phyloP scores from a whole-genome alignment of 2,329 filamentous ascomycete species.

The Aspergillus tubingensis region DNA sequence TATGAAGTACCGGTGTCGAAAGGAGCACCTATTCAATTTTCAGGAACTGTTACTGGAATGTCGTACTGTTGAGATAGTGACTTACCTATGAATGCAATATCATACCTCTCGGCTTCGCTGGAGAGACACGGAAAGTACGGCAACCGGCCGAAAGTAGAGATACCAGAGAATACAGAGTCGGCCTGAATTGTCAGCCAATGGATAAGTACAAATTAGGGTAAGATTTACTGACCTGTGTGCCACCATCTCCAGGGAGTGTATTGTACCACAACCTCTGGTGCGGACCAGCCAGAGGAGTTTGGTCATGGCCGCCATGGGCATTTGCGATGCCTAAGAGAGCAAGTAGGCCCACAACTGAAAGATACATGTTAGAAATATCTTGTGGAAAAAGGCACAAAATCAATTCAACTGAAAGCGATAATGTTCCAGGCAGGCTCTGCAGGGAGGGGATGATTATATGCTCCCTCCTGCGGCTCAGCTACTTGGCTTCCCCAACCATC shows the following conservation, averaged over 20 bases:
- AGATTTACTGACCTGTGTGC: slow-evolving; percentile 65
- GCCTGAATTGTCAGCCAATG: slow-evolving; percentile 54
- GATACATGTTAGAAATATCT: slow-evolving; percentile 21
- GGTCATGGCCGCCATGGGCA: slow-evolving; percentile 62
- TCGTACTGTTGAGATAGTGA: neutral
- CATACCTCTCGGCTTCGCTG: slow-evolving; percentile 70
- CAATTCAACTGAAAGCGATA: no score
- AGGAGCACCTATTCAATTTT: slow-evolving; percentile 62
- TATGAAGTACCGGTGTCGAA: slow-evolving; percentile 88
- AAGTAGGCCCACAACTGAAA: slow-evolving; percentile 20
- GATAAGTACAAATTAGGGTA: no score
- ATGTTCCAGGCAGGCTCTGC: neutral
- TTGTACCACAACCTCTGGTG: slow-evolving; percentile 81
- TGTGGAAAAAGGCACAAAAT: neutral
- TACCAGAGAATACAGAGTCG: slow-evolving; percentile 85
- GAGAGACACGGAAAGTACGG: slow-evolving; percentile 75
- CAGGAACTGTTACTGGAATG: neutral
- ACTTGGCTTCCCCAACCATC: neutral
- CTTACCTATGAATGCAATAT: slow-evolving; percentile 81
- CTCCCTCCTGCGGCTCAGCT: neutral
- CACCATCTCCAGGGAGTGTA: slow-evolving; percentile 76
- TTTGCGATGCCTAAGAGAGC: slow-evolving; percentile 54
- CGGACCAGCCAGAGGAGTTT: slow-evolving; percentile 67
- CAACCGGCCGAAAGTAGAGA: slow-evolving; percentile 79
- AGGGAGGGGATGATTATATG: neutral